Evolutionary conservation across 108 stramenopile genomes (phyloP).

Genomic region (Fragilariopsis cylindrus): DNA sequence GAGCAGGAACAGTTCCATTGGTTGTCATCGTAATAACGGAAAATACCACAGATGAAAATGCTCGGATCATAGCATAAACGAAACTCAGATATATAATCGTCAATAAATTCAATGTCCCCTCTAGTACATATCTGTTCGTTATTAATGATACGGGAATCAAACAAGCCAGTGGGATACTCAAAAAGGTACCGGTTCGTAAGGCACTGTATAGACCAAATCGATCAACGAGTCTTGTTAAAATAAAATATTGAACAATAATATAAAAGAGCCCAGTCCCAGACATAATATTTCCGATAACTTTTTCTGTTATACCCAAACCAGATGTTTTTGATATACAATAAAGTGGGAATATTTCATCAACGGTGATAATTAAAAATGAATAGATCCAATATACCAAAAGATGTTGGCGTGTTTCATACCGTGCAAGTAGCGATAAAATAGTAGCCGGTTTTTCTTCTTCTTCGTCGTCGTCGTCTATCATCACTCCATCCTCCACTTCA

Average conservation of each 20-base stretch:
- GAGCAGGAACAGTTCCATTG: conserved; percentile 59
- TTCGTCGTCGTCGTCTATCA: too few relatives aligned
- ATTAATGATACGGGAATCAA: conserved; percentile 44
- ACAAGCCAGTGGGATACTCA: background rate
- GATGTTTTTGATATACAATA: conserved; percentile 59
- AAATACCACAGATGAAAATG: conserved; percentile 44
- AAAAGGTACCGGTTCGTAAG: conserved; percentile 41
- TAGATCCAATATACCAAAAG: conserved; percentile 58
- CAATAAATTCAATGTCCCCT: conserved; percentile 4
- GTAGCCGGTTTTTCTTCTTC: background rate
- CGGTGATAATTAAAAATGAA: conserved; percentile 49
- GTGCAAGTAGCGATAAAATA: conserved; percentile 3
- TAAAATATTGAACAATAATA: conserved; percentile 48
- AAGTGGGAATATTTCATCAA: conserved; percentile 70
- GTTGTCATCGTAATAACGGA: conserved; percentile 53
- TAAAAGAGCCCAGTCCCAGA: conserved; percentile 58
- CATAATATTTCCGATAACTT: conserved; percentile 61
- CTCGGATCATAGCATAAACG: conserved; percentile 28
- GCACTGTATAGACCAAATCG: conserved; percentile 51
- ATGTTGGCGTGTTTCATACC: conserved; percentile 41
- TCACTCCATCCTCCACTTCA: background rate
- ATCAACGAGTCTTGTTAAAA: conserved; percentile 41
- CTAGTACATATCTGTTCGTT: conserved; percentile 10
- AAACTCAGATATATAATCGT: conserved; percentile 17
- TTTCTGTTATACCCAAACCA: conserved; percentile 61